Evolutionary conservation across 192 early-diverging fungal genomes (phyloP).

Genomic region (Diversispora eburnea): DNA sequence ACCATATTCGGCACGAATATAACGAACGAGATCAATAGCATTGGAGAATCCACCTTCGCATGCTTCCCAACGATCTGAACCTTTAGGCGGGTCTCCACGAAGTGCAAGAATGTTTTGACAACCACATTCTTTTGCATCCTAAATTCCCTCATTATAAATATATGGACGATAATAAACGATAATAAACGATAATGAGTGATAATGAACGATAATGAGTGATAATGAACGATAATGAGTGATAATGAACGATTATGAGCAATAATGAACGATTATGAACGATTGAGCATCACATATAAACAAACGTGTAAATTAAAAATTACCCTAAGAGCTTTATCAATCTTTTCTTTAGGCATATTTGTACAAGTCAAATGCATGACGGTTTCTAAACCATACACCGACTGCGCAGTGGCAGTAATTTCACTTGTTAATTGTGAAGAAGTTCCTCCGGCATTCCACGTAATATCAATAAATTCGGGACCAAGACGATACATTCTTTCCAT

Average conservation of each 20-base stretch:
- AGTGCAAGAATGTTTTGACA: slow-evolving; percentile 94
- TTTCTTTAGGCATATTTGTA: slow-evolving; percentile 91
- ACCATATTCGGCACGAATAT: slow-evolving; percentile 81
- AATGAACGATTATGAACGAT: no score
- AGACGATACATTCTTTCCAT: slow-evolving; percentile 92
- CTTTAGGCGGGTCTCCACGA: slow-evolving; percentile 89
- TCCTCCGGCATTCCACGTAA: slow-evolving; percentile 98
- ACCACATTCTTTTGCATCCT: slow-evolving; percentile 78
- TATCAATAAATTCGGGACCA: slow-evolving; percentile 91
- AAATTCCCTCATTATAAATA: background rate
- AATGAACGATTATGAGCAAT: no score
- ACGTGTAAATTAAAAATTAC: slow-evolving; percentile 26
- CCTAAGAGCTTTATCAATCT: slow-evolving; percentile 80
- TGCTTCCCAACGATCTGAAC: slow-evolving; percentile 72
- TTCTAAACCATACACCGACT: slow-evolving; percentile 88
- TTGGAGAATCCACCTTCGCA: slow-evolving; percentile 76
- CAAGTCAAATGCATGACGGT: slow-evolving; percentile 97
- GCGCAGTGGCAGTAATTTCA: slow-evolving; percentile 81
- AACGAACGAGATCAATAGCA: slow-evolving; percentile 84
- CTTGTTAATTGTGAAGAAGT: slow-evolving; percentile 83
- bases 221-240: background rate
- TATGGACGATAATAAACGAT: background rate
- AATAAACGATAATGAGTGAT: background rate
- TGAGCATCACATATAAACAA: no score
- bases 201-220: background rate